A percentile compares a stretch with the other conserved stretches of the same genome.
These are phyloP conservation scores for Bacterosira constricta DNA, from an alignment of 108 stramenopile genomes.

Conservation along the genomic window DNA sequence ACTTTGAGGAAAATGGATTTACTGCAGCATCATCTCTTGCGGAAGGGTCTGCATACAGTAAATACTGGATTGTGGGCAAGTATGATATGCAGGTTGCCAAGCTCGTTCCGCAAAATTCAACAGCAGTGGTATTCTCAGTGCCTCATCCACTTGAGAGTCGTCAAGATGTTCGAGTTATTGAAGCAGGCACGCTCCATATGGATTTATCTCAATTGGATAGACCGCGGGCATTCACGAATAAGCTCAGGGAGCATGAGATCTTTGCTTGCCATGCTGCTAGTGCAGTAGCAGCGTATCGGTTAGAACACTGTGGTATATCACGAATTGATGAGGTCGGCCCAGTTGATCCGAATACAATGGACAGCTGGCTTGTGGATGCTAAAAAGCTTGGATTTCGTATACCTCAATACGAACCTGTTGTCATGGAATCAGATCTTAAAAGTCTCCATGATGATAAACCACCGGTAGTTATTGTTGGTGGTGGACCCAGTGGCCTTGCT, in stretches of 20 bases:
- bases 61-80: slow-evolving; percentile 59
- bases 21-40: slow-evolving; percentile 40
- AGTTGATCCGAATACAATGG: slow-evolving; percentile 53
- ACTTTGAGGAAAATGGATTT: slow-evolving; percentile 50
- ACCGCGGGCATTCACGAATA: slow-evolving; percentile 54
- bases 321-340: slow-evolving; percentile 58
- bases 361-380: slow-evolving; percentile 54
- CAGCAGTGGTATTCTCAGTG: slow-evolving; percentile 54
- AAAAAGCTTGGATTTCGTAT: slow-evolving; percentile 45
- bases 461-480: slow-evolving; percentile 53
- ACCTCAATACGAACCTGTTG: slow-evolving; percentile 34
- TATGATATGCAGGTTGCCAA: slow-evolving; percentile 43
- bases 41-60: slow-evolving; percentile 41
- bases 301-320: slow-evolving; percentile 3
- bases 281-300: slow-evolving; percentile 46
- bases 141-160: slow-evolving; percentile 50
- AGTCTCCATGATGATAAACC: neutral
- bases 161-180: slow-evolving; percentile 47
- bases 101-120: slow-evolving; percentile 47
- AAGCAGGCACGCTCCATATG: slow-evolving; percentile 60
- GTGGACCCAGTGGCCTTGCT: slow-evolving; percentile 47
- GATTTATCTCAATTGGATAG: slow-evolving; percentile 47
- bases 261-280: slow-evolving; percentile 67
- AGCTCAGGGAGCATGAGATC: slow-evolving; percentile 55
- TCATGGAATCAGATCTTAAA: neutral